Conservation (phyloP, 2,329 filamentous ascomycete species). For the Colletotrichum viniferum region DNA sequence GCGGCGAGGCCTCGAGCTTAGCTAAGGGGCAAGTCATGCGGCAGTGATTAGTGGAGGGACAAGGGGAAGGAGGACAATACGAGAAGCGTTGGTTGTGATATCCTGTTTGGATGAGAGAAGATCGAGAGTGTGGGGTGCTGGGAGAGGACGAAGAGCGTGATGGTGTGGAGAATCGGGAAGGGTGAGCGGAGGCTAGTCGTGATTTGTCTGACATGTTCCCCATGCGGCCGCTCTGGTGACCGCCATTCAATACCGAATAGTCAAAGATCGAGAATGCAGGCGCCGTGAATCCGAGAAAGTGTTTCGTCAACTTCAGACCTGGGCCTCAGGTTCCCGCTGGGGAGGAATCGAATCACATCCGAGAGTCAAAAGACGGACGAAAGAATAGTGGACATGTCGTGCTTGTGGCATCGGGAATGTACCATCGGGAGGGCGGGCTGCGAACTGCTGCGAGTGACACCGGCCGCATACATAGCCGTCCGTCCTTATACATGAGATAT, state of each 20-base stretch:
- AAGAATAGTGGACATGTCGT: background rate
- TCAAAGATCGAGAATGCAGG: background rate
- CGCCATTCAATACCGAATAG: background rate
- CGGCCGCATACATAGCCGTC: constrained; percentile 3
- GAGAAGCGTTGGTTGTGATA: constrained; percentile 10
- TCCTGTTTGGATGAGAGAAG: background rate
- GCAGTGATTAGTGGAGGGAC: background rate
- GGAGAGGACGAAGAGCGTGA: background rate
- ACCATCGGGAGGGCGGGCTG: background rate
- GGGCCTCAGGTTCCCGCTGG: background rate
- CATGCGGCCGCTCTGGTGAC: constrained; percentile 10
- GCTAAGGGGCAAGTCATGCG: constrained; percentile 20
- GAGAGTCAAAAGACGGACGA: background rate
- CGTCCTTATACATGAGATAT: background rate
- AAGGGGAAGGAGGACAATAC: constrained; percentile 1
- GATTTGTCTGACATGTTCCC: constrained; percentile 16
- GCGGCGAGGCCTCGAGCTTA: background rate
- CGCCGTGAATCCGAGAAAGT: background rate
- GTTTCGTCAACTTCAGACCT: background rate
- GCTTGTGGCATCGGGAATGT: background rate
- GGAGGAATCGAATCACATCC: background rate
- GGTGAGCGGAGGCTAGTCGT: constrained; percentile 11
- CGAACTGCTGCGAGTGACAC: constrained; percentile 16
- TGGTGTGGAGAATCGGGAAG: constrained; percentile 16
- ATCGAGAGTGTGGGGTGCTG: constrained; percentile 17